Base-by-base conservation (phyloP, 148 eudicot genomes). In the Pouteria glomerata region DNA sequence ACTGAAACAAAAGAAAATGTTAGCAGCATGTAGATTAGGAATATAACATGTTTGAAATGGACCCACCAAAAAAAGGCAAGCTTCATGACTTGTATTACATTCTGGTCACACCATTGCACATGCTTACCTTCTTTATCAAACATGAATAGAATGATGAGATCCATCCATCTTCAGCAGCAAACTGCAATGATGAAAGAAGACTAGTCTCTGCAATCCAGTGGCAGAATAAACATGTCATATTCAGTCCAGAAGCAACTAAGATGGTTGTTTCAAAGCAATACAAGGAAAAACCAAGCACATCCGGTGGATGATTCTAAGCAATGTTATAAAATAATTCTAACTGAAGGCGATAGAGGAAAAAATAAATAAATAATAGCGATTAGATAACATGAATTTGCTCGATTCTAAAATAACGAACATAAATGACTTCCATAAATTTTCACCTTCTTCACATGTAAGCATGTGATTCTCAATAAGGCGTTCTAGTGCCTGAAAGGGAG, bases 391-490 rank as follows among this genome's bases (percentile, higher is more conserved):
- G n/a, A 52, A 6, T n/a, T 64, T 26, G 16, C 24, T 56, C 23
- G 41, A 13, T 35, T 56, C 3, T 65, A 53, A 33, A 7, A 29
- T 21, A 16, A 35, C 45, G 12, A 15, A 16, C 23, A 52, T 8
- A 69, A 52, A 53, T 62, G 42, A 61, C 41, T 26, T 21, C 11
- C n/a, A 14, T 31, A 14, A 47, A n/a, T 10, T 35, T 69, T 47
- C 66, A 91, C 98, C 99, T 95, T 95, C 98, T 81, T 91, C 96
- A 61, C 89, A 82, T 59, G 97, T 89, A 68, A 95, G 96, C 97
- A 95, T 95, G 57, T 95, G 97, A 79, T 92, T 90, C 63, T 95
- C 98, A 68, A 86, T 84, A 52, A 95, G 98, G 73, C 90, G 93
- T 79, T 95, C 98, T 81, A 95, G 76, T 56, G 98, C 98, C 98